A percentile compares a stretch with the other conserved stretches of the same genome.
Evolutionary conservation across 345 rosid genomes (phyloP).

Genomic region (Brassica napus): Da-Ae NC_063440.1:22515501-22516000

Average conservation of each 20-base stretch:
- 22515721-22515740: background rate
- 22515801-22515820: background rate
- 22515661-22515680: background rate
- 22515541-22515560: background rate
- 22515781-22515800: background rate
- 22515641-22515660: background rate
- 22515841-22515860: background rate
- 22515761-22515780: background rate
- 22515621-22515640: background rate
- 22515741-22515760: background rate
- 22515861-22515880: slow-evolving; percentile 12
- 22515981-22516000: slow-evolving; percentile 40
- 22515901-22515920: background rate
- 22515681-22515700: background rate
- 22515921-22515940: slow-evolving; percentile 34
- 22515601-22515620: background rate
- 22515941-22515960: slow-evolving; percentile 33
- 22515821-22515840: background rate
- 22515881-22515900: background rate
- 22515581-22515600: background rate
- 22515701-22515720: background rate
- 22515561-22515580: background rate
- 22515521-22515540: background rate
- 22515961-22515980: slow-evolving; percentile 30
- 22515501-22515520: background rate